Evolutionary conservation across 2,329 filamentous ascomycete species (phyloP), one percentile per base, ranked within the genome.

Genomic region (Ophiostoma novo-ulmi): DNA sequence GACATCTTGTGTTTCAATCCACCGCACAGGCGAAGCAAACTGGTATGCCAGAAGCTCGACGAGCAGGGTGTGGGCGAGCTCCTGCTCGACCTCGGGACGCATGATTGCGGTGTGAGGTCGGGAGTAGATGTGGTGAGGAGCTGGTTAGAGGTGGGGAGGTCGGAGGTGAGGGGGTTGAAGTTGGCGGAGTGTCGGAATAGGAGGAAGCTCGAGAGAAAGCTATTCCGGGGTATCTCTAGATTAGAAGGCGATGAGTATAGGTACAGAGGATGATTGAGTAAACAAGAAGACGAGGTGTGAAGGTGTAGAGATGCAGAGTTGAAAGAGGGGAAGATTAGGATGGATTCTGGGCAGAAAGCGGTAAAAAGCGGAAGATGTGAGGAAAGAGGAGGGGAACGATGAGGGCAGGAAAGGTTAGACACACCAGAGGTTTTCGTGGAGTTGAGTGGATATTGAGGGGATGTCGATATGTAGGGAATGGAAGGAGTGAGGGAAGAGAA

Each of bases 1-100:
- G 77, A 99, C 95, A 94, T 99, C 95, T 83, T 99, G 95, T 70
- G 95, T 99, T 84, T 99, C 95, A 82, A 99, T 99, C 95, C 95
- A 99, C 89, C 95, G 90, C 77, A 99, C 95, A 68, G 95, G 95
- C 70, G 94, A 98, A 77, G 95, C 95, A 81, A 99, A 99, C 81
- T 99, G 95, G 83, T 98, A 99, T 85, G 95, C 95, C 76, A 99
- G 89, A 75, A 99, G 92, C 89, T 99, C 95, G 75, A 99, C 92
- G 80, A 99, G 91, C 82, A 99, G 88, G 76, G 94, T 98, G 83
- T 99, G 94, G 79, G 95, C 91, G 81, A 99, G 92, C 86, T 99
- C 95, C 84, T 99, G 95, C 89, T 99, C 94, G 82, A 98, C 87
- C 88, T 99, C 95, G 81, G 95, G 95, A 85, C 92, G 92, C 94